Evolutionary conservation across 164 flowering plant genomes (phyloP).

Genomic region (Tetrastigma voinierianum): DNA sequence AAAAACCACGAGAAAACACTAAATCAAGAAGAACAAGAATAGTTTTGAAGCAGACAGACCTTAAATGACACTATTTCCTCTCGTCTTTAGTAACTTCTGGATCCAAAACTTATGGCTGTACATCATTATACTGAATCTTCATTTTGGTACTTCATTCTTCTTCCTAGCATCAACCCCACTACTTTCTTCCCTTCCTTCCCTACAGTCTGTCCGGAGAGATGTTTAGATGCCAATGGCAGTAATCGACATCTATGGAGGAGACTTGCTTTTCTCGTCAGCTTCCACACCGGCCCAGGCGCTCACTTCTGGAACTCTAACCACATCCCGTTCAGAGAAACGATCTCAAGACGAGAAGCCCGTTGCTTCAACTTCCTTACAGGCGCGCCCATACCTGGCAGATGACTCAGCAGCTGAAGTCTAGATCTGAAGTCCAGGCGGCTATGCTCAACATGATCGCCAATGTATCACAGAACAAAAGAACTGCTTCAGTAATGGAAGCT

Average conservation of each 20-base stretch:
- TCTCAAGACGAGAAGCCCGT: conserved; percentile 32
- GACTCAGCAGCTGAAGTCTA: conserved; percentile 57
- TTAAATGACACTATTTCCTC: too few species aligned
- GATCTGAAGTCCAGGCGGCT: conserved; percentile 72
- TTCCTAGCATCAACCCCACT: too few species aligned
- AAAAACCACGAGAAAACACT: too few species aligned
- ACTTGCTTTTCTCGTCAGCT: conserved; percentile 90
- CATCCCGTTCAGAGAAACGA: conserved; percentile 59
- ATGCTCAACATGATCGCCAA: conserved; percentile 84
- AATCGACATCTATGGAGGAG: conserved; percentile 81
- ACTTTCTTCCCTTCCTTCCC: not conserved
- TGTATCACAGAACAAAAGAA: conserved; percentile 58
- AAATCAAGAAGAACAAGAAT: too few species aligned
- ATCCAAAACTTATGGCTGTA: too few species aligned
- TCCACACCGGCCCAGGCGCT: conserved; percentile 68
- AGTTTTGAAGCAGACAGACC: too few species aligned
- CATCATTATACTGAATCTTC: too few species aligned
- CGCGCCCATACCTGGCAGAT: conserved; percentile 33
- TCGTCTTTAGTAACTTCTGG: too few species aligned
- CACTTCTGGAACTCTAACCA: conserved; percentile 81
- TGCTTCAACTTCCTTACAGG: conserved; percentile 88
- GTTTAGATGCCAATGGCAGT: conserved; percentile 56
- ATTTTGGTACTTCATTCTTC: too few species aligned
- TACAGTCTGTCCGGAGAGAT: conserved; percentile 71
- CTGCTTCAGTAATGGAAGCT: conserved; percentile 67